Conservation (phyloP, 371 early-diverging fungal genomes). For the Hamiltosporidium tvaerminnensis region DNA sequence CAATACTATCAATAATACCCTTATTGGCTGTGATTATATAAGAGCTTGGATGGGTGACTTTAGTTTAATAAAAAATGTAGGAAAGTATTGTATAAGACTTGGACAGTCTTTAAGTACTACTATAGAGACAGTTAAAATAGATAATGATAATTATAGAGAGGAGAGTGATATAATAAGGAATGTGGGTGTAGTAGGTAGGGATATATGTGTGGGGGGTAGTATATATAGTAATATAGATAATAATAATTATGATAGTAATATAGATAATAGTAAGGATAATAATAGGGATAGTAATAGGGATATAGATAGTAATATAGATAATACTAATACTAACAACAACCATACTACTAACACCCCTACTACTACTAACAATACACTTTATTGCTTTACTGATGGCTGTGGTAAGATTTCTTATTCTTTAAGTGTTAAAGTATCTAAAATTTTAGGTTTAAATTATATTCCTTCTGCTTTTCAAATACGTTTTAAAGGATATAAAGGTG, state of each 20-base stretch:
- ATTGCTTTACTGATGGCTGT: conserved; percentile 66
- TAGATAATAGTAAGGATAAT: conserved; percentile 56
- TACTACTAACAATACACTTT: no score
- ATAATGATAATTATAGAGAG: conserved; percentile 53
- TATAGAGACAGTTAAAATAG: conserved; percentile 56
- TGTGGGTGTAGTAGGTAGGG: no score
- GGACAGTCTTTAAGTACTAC: conserved; percentile 31
- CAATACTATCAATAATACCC: background rate
- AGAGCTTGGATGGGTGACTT: conserved; percentile 62
- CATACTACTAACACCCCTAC: no score
- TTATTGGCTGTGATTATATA: conserved; percentile 55
- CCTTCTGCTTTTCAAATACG: conserved; percentile 67
- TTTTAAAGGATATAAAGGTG: conserved; percentile 65
- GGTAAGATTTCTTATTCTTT: conserved; percentile 57
- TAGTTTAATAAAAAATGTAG: conserved; percentile 57
- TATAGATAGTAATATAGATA: no score
- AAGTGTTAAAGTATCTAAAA: conserved; percentile 55
- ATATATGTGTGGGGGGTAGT: conserved; percentile 56
- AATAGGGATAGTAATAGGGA: no score
- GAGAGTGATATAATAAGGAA: conserved; percentile 18
- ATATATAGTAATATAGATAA: conserved; percentile 39
- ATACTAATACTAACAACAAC: no score
- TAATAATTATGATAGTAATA: conserved; percentile 45
- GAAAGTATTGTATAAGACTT: conserved; percentile 54
- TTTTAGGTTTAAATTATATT: conserved; percentile 52